Base-by-base conservation (phyloP, 2,329 filamentous ascomycete genomes). In the Ophiostoma perfectum region DNA sequence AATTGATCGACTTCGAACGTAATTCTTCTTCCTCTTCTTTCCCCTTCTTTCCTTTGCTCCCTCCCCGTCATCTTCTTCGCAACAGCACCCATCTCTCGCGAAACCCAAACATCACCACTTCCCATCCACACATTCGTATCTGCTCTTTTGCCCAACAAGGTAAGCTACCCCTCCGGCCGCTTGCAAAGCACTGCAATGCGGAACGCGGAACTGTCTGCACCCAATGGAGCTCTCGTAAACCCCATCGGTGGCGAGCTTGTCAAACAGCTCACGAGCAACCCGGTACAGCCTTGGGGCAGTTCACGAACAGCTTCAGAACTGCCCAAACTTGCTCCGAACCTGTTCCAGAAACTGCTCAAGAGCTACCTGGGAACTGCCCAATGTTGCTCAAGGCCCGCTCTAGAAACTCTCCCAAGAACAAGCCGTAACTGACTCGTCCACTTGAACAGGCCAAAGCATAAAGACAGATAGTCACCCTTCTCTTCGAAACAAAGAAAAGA, bases 1-100 rank as follows among this genome's bases (percentile, higher is more conserved):
- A 67, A 67, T 63, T 64, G 62, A 67, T 66, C 67, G 60, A 69
- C 55, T 66, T 64, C 49, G 64, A 70, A 64, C 67, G 69, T 69
- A 69, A 65, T 64, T 70, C 52, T 65, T 67, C 65, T 68, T 66
- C 42, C 66, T 64, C 42, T 65, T 45, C 41, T 67, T 67, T 27
- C 52, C 58, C 39, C 64, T 67, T 65, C 52, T 47, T 69, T 27
- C 63, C 58, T 52, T 41, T 65, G 18, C 42, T 65, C 27, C 27
- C 27, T 27, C 27, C 27, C 58, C 64, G 42, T 62, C 36, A 45
- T 67, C 49, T 63, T 69, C 65, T 62, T 63, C 39, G 60, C 60
- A 63, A 63, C 39, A 65, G 27, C 49, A 68, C 55, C 36, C 60
- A 65, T 65, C 62, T 39, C 62, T 64, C 14, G 60, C 60, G 39